phyloP scores from a whole-genome alignment of 768 basidiomycete genomes.

The Mycena galericulata region DNA sequence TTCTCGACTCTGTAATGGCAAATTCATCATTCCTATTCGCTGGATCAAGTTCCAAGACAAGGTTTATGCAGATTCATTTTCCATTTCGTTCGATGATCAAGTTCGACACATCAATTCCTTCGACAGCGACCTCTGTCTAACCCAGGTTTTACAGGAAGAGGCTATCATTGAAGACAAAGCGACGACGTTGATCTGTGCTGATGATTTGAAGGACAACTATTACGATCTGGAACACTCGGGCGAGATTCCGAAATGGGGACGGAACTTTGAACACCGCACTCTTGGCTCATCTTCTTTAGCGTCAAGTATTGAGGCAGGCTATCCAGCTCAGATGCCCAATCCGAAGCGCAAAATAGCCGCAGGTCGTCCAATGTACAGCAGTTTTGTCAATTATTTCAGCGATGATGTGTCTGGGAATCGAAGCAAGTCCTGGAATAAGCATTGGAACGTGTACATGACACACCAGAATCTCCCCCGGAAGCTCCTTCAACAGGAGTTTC shows the following conservation, averaged over 20 bases:
- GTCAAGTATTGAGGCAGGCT: background rate
- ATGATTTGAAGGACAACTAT: background rate
- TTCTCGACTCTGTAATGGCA: background rate
- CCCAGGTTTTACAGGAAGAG: background rate
- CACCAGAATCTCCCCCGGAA: no score
- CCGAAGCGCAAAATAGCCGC: background rate
- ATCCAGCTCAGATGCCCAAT: background rate
- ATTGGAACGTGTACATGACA: no score
- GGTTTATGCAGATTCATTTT: background rate
- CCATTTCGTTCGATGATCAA: background rate
- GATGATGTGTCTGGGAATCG: no score
- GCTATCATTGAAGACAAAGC: background rate
- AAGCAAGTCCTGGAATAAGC: no score
- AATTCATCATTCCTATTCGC: conserved; percentile 2
- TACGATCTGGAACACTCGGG: background rate
- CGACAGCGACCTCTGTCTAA: background rate
- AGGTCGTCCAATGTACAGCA: no score
- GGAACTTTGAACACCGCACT: background rate
- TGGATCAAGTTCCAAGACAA: background rate
- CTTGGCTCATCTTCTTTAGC: background rate
- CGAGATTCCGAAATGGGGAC: background rate
- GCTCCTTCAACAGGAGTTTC: no score
- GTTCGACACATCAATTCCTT: background rate
- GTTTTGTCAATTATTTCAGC: no score
- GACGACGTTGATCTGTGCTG: background rate